Conservation (phyloP, 2,329 filamentous ascomycete genomes). For the Ceratocystis variospora region DNA sequence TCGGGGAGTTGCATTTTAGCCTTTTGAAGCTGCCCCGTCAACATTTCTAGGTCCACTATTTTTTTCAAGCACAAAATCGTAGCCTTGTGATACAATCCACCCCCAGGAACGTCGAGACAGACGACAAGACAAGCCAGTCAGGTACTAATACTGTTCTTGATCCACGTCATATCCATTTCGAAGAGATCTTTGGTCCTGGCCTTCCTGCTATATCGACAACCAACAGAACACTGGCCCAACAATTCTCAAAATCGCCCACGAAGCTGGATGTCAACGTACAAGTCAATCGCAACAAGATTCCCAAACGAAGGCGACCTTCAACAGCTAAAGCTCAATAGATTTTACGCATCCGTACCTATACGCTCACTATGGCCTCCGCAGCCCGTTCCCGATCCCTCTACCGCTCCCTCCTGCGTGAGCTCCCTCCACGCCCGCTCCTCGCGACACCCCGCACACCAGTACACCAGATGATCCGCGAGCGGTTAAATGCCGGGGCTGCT, state of each 20-base stretch:
- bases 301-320: too few relatives aligned
- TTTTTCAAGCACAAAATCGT: background rate
- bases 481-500: constrained; percentile 36
- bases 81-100: background rate
- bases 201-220: too few relatives aligned
- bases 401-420: constrained; percentile 75
- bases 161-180: too few relatives aligned
- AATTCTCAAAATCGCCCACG: too few relatives aligned
- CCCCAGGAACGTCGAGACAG: background rate
- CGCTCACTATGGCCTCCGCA: constrained; percentile 26
- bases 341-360: background rate
- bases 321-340: too few relatives aligned
- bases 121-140: background rate
- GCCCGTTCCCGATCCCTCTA: constrained; percentile 62
- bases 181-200: too few relatives aligned
- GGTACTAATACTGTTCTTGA: background rate
- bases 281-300: too few relatives aligned
- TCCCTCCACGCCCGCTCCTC: constrained; percentile 55
- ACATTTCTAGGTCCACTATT: background rate
- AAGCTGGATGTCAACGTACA: too few relatives aligned
- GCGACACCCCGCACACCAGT: constrained; percentile 49
- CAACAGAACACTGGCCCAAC: too few relatives aligned
- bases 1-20: constrained; percentile 9
- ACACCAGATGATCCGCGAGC: constrained; percentile 52
- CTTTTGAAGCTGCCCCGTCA: background rate